phyloP scores from a whole-genome alignment of 1,284 basidiomycete genomes.

The Marasmius oreades region DNA sequence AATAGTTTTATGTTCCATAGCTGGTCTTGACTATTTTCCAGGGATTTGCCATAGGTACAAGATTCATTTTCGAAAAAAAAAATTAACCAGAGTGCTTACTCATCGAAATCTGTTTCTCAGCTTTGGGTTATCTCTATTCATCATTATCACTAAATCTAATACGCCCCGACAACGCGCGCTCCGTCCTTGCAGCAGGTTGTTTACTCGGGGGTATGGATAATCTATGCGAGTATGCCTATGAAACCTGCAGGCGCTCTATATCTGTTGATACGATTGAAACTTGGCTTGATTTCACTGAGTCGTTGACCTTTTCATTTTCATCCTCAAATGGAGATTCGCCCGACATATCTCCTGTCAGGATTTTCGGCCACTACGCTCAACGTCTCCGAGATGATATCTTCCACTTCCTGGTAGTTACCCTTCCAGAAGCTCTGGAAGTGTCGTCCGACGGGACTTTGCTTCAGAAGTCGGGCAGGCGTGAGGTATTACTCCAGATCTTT shows the following conservation, averaged over 20 bases:
- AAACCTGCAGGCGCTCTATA: constrained; percentile 71
- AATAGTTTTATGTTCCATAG: neutral
- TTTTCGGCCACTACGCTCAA: constrained; percentile 71
- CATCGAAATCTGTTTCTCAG: constrained; percentile 30
- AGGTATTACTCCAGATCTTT: constrained; percentile 67
- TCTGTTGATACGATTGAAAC: constrained; percentile 65
- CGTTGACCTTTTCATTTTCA: too few relatives aligned
- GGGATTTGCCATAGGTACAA: constrained; percentile 70
- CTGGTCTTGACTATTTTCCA: constrained; percentile 28
- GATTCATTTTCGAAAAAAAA: neutral
- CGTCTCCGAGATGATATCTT: constrained; percentile 69
- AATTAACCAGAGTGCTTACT: neutral
- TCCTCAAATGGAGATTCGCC: constrained; percentile 54
- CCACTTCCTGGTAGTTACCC: constrained; percentile 69
- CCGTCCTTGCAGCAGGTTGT: constrained; percentile 77
- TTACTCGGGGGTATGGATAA: constrained; percentile 84
- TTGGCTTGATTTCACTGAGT: constrained; percentile 76
- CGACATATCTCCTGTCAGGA: constrained; percentile 47
- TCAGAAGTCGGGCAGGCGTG: constrained; percentile 46
- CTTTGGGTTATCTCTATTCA: constrained; percentile 78
- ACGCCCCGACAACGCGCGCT: constrained; percentile 73
- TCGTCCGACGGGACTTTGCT: constrained; percentile 29
- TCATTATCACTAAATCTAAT: constrained; percentile 64
- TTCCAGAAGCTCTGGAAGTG: constrained; percentile 61
- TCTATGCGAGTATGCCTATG: constrained; percentile 75